Conservation (phyloP, 495 filamentous ascomycete species). For the Penicillium silybi region DNA sequence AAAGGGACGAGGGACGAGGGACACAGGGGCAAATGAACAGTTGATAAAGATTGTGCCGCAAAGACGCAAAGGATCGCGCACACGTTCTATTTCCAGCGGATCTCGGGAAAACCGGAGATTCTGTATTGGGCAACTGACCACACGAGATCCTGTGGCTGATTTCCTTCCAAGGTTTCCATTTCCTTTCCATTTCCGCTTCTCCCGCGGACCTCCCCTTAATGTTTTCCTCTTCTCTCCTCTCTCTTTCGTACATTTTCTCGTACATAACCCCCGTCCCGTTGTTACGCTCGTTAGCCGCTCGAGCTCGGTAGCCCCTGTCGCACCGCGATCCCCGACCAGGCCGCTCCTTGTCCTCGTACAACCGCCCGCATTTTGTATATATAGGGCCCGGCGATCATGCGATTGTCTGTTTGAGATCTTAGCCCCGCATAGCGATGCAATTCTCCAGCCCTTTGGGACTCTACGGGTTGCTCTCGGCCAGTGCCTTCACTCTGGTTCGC, state of each 20-base stretch:
- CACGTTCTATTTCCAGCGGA: too few relatives aligned
- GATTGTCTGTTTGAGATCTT: neutral
- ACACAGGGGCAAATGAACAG: too few relatives aligned
- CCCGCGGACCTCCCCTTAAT: neutral
- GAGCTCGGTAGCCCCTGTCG: neutral
- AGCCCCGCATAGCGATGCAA: constrained; percentile 9
- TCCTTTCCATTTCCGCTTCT: neutral
- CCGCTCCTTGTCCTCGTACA: neutral
- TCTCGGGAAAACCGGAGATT: constrained; percentile 1
- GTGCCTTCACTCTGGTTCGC: constrained; percentile 4
- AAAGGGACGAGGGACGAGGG: too few relatives aligned
- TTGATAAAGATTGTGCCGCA: too few relatives aligned
- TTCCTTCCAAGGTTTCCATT: too few relatives aligned
- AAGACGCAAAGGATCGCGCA: too few relatives aligned
- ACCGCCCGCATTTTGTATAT: constrained; percentile 7
- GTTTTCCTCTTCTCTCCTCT: neutral
- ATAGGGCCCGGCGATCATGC: constrained; percentile 4
- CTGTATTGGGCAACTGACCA: constrained; percentile 15
- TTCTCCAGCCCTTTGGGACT: constrained; percentile 16
- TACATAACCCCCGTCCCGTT: constrained; percentile 1
- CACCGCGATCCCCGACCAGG: neutral
- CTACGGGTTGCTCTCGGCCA: constrained; percentile 17
- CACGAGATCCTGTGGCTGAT: constrained; percentile 8
- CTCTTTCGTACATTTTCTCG: constrained; percentile 2
- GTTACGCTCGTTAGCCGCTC: neutral